Evolutionary conservation across 257 asterid genomes (phyloP).

Genomic region (Haberlea rhodopensis): DNA sequence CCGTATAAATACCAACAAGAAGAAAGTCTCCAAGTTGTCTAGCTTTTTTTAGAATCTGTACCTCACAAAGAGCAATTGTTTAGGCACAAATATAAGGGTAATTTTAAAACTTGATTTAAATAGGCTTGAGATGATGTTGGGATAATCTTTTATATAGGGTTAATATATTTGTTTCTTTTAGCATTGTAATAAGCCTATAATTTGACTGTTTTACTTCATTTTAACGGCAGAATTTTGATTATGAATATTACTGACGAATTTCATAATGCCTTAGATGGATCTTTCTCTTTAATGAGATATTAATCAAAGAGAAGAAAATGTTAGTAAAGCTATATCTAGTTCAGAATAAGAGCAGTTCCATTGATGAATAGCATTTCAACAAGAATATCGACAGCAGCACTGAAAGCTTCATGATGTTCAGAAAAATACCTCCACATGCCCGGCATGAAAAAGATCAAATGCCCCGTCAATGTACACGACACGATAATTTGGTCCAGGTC

Average conservation of each 20-base stretch:
- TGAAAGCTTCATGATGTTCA: slow-evolving; percentile 19
- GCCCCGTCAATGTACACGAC: slow-evolving; percentile 97
- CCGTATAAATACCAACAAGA: slow-evolving; percentile 81
- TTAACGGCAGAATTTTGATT: background rate
- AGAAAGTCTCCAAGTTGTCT: slow-evolving; percentile 91
- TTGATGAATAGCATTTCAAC: background rate
- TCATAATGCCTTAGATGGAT: background rate
- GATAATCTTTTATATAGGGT: background rate
- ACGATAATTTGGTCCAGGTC: slow-evolving; percentile 83
- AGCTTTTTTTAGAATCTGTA: slow-evolving; percentile 82
- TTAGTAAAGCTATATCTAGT: slow-evolving; percentile 1
- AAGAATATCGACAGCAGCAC: background rate
- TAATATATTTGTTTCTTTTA: no score
- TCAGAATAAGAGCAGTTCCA: background rate
- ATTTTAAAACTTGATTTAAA: no score
- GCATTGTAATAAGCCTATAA: background rate
- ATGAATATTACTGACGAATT: background rate
- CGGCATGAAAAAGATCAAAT: slow-evolving; percentile 96
- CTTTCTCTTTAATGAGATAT: background rate
- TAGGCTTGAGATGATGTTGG: background rate
- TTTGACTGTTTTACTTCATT: background rate
- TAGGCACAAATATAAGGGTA: background rate
- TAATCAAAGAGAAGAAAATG: slow-evolving; percentile 13
- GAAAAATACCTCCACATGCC: slow-evolving; percentile 81
- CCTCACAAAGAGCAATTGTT: slow-evolving; percentile 23